Base-by-base conservation (phyloP, 2,329 filamentous ascomycete species). In the Alternaria triticimaculans region DNA sequence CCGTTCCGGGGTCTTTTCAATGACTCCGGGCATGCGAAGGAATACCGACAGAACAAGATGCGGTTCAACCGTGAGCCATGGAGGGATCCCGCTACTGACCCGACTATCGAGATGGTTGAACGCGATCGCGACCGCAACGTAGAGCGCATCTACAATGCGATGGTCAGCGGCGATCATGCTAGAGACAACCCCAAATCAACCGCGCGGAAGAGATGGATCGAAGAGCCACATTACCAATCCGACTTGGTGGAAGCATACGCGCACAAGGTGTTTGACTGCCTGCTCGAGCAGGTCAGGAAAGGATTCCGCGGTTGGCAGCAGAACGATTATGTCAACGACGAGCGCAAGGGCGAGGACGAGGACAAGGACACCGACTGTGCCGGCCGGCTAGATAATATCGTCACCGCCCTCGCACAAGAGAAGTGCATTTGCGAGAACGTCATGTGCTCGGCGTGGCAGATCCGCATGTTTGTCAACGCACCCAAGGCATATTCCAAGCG, bases 401-500 rank as follows among this genome's bases (percentile, higher is more conserved):
- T 79, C 18, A 57, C 62, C 14, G 76, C 72, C 2, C 69, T 79
- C 1, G 71, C 75, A 64, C 71, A 75, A 30, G 77, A 79, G 55
- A 79, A 78, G 66, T 78, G 76, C 0, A 77, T 79, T 15, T 78
- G 77, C 58, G 77, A 79, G 45, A 77, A 79, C 54, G 75, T 79
- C 15, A 77, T 79, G 70, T 73, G 68, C 60, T 78, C 76, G 1
- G 75, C 75, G 3, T 74, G 74, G 45, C 76, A 78, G 59, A 77
- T 78, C 46, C 69, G 77, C 7, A 79, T 79, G 76, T 79, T 79
- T 33, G 76, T 79, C 15, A 79, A 79, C 37, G 77, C 77, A 7
- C 77, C 77, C 0, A 72, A 71, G 21, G 77, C 76, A 1, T 79
- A 78, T 37, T 72, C 76, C 2, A 72, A 71, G 20, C 69, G 77